These are phyloP conservation scores for Anethum foeniculum DNA, from an alignment of 140 eudicot genomes.

Conservation along the genomic window DNA sequence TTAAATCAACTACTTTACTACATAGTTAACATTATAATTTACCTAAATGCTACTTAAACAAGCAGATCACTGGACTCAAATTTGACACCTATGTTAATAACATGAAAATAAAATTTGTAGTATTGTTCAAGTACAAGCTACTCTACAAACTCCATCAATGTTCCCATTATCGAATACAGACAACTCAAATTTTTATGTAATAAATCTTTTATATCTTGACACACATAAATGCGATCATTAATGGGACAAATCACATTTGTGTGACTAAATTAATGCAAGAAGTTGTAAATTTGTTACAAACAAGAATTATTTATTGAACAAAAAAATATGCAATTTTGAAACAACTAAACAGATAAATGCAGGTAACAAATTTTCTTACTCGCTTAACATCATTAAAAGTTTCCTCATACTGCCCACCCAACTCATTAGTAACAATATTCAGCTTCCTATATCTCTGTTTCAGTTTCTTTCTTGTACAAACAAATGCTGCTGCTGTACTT, in stretches of 20 bases:
- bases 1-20: background rate
- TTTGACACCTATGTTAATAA: background rate
- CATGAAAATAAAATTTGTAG: background rate
- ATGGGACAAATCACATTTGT: too few relatives aligned
- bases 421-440: background rate
- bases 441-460: background rate
- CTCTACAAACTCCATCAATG: background rate
- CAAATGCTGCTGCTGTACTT: background rate
- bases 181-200: background rate
- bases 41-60: background rate
- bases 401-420: constrained; percentile 14
- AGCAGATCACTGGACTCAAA: background rate
- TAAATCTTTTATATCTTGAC: background rate
- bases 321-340: background rate
- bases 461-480: background rate
- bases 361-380: background rate
- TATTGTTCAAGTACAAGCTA: background rate
- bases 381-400: constrained; percentile 7
- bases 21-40: background rate
- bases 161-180: background rate
- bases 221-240: too few relatives aligned
- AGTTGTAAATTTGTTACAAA: background rate
- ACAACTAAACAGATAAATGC: background rate
- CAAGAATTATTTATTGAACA: background rate
- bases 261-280: too few relatives aligned